These are phyloP conservation scores for Trichoderma erinaceum DNA, from an alignment of 495 filamentous ascomycete genomes.

Conservation along the genomic window DNA sequence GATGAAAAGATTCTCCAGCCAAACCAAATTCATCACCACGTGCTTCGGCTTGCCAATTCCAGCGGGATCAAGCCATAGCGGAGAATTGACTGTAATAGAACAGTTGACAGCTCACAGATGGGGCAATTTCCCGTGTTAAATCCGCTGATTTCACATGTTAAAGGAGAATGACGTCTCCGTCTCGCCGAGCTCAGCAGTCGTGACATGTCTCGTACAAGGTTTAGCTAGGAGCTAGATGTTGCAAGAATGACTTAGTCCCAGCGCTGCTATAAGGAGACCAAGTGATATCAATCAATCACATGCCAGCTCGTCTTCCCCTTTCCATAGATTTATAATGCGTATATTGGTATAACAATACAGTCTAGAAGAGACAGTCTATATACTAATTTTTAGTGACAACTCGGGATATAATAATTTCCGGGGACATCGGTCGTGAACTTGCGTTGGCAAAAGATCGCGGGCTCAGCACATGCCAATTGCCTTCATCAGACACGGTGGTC, in stretches of 20 bases:
- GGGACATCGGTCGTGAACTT: too few relatives aligned
- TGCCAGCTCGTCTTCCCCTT: not conserved
- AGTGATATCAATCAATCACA: not conserved
- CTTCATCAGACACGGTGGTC: too few relatives aligned
- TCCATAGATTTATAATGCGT: not conserved
- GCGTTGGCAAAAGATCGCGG: too few relatives aligned
- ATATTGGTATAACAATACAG: too few relatives aligned
- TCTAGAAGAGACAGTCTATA: too few relatives aligned
- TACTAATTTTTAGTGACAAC: too few relatives aligned
- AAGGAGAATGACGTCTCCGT: not conserved
- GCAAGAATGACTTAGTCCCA: not conserved
- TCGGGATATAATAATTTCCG: too few relatives aligned
- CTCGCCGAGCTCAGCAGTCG: not conserved
- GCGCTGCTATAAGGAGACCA: not conserved
- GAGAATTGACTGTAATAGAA: not conserved
- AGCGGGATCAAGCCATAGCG: too few relatives aligned
- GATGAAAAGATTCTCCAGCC: not conserved
- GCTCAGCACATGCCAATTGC: too few relatives aligned
- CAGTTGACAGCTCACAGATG: not conserved
- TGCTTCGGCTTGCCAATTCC: too few relatives aligned
- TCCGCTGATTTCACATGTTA: conserved; percentile 10
- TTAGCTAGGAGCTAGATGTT: not conserved
- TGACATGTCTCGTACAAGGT: not conserved
- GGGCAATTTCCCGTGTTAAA: not conserved
- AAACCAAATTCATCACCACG: not conserved